phyloP scores from a whole-genome alignment of 2,329 filamentous ascomycete species.

The Phialophora expanda region DNA sequence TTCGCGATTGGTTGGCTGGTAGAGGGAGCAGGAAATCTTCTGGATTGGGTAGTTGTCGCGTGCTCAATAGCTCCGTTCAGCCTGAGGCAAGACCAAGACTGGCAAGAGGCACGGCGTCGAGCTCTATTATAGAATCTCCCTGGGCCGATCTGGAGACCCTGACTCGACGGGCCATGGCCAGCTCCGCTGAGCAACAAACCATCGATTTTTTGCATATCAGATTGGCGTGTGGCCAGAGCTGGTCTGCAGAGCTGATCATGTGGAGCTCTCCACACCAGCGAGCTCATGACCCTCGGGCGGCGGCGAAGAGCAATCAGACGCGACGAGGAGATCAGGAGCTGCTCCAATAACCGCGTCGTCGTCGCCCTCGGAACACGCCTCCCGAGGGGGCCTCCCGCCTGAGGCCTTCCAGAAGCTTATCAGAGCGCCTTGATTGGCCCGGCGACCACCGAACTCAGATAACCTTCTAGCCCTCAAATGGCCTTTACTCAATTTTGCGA shows the following conservation, averaged over 20 bases:
- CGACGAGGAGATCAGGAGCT: not conserved
- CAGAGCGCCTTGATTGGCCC: constrained; percentile 18
- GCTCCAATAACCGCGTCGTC: constrained; percentile 4
- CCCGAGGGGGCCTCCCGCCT: not conserved
- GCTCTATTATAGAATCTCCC: constrained; percentile 16
- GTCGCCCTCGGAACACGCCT: not conserved
- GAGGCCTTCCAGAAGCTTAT: constrained; percentile 1
- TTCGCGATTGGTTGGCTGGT: constrained; percentile 1
- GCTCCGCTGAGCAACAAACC: constrained; percentile 17
- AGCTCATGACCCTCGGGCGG: constrained; percentile 14
- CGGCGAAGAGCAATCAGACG: constrained; percentile 26
- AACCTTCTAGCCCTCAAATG: constrained; percentile 9
- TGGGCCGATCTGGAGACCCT: not conserved
- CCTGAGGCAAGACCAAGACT: not conserved
- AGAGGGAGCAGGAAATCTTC: not conserved
- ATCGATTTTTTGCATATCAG: constrained; percentile 18
- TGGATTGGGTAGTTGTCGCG: not conserved
- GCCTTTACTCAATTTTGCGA: constrained; percentile 18
- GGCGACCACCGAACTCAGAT: constrained; percentile 28
- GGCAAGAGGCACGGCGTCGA: not conserved
- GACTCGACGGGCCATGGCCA: constrained; percentile 24
- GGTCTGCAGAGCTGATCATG: not conserved
- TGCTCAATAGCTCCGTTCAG: constrained; percentile 5
- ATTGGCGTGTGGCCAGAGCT: constrained; percentile 17
- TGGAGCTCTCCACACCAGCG: not conserved